Base-by-base conservation (phyloP, 352 stramenopile species). In the Globisporangium barbulae region DNA sequence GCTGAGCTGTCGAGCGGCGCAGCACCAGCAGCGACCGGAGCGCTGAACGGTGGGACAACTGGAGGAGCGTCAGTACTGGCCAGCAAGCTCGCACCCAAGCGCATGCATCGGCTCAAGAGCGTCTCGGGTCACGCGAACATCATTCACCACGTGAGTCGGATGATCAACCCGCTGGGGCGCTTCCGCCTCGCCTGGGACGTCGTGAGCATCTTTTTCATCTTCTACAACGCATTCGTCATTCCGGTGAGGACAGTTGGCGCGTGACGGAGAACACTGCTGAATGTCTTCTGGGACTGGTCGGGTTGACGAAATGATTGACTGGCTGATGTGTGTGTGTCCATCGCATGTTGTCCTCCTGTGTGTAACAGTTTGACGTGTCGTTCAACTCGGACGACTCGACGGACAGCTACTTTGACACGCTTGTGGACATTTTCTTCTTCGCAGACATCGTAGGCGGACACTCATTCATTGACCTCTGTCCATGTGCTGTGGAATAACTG, bases 181-280 rank as follows among this genome's bases (percentile, higher is more conserved):
- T 75, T 89, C 58, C 80, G 83, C 7, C 68, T 91, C 8, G 67
- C 61, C 31, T 91, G 83, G 82, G 83, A 91, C 64, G 59, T 90
- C 25, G 66, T 78, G 25, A 89, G 83, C 59, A 90, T 91, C 41
- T 60, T 21, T 13, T 89, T 91, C 64, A 91, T 90, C 60, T 84
- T 90, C 33, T 89, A 88, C 71, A 91, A 90, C 50, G 83, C 83
- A 2, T 73, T 91, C 42, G 70, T 78, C 19, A 66, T 91, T 42
- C 82, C 79, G 59, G 79, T 91, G 76, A 56, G 70, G 57, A 21
- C 2, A n/a, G 65, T 52, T 69, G 7, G 17, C 6, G 42, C 17
- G 2, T 48, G 42, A 48, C 21, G 17, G 42, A 48, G 42, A 5
- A 48, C 42, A 47, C 15, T 19, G 4, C 65, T 21, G 19, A 9